phyloP scores from a whole-genome alignment of 2,329 filamentous ascomycete species.

The Microsporum ferrugineum region DNA sequence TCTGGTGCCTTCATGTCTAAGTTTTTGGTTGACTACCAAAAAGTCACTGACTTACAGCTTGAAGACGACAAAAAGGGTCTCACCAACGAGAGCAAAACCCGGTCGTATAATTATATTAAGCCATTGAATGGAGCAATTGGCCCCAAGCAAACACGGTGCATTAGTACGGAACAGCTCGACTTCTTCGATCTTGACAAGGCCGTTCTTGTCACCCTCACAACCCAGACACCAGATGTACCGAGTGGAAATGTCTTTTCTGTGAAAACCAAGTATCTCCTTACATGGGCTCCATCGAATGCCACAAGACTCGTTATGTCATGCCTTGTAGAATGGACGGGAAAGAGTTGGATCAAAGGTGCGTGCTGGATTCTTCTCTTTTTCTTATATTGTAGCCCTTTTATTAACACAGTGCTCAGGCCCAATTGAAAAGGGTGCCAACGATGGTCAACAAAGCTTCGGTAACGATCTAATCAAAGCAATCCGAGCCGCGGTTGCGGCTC shows the following conservation, averaged over 20 bases:
- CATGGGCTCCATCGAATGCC: constrained; percentile 77
- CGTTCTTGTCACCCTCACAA: constrained; percentile 68
- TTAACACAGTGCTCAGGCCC: constrained; percentile 48
- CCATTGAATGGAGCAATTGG: constrained; percentile 74
- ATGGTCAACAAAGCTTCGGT: constrained; percentile 74
- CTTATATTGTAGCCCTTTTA: neutral
- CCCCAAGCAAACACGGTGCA: constrained; percentile 88
- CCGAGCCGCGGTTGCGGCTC: constrained; percentile 56
- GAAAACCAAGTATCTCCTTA: constrained; percentile 89
- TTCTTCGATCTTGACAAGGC: constrained; percentile 76
- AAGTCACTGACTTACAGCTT: constrained; percentile 75
- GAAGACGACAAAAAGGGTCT: constrained; percentile 71
- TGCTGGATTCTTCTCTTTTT: constrained; percentile 1
- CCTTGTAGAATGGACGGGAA: constrained; percentile 88
- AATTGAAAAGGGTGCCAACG: constrained; percentile 89
- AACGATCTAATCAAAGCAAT: constrained; percentile 67
- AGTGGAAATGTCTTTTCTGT: constrained; percentile 83
- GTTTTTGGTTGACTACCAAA: constrained; percentile 77
- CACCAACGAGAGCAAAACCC: constrained; percentile 59
- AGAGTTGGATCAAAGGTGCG: constrained; percentile 93
- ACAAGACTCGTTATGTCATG: constrained; percentile 82
- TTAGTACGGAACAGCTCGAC: constrained; percentile 76
- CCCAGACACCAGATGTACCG: constrained; percentile 87
- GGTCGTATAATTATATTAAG: constrained; percentile 81
- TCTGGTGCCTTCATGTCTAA: constrained; percentile 75